Evolutionary conservation across 1,284 basidiomycete species (phyloP).

Genomic region (Ceratobasidium sp.): DNA sequence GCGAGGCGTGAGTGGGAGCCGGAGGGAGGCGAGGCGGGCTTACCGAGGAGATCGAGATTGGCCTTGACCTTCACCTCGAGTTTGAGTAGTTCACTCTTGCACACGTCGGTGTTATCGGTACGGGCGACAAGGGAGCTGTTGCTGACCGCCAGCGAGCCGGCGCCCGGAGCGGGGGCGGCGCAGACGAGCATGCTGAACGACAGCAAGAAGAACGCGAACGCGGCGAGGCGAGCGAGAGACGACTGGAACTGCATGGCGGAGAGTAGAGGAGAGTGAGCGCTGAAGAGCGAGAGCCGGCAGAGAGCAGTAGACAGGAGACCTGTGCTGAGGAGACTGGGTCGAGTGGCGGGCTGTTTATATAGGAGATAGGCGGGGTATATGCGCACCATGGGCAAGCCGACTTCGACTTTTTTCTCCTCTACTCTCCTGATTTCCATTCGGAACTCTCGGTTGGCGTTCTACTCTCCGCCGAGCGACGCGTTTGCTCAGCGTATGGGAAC

Average conservation of each 20-base stretch:
- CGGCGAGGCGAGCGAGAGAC: conserved; percentile 28
- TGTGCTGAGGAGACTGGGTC: conserved; percentile 38
- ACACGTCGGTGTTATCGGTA: conserved; percentile 8
- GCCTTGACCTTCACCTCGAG: conserved; percentile 1
- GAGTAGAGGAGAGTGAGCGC: not conserved
- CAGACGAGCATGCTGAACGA: conserved; percentile 37
- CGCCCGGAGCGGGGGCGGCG: conserved; percentile 21
- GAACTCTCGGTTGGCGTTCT: not conserved
- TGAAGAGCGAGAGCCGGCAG: conserved; percentile 1
- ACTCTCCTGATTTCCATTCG: not conserved
- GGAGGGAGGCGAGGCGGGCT: not conserved
- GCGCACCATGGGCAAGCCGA: conserved; percentile 12
- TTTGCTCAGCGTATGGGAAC: not conserved
- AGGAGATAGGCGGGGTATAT: conserved; percentile 11
- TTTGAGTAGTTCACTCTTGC: not conserved
- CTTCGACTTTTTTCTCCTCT: not conserved
- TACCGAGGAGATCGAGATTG: conserved; percentile 3
- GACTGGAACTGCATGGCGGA: conserved; percentile 38
- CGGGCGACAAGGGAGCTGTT: conserved; percentile 13
- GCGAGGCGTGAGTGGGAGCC: not conserved
- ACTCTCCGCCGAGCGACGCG: not conserved
- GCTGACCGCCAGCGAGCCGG: conserved; percentile 12
- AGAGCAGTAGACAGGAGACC: conserved; percentile 39
- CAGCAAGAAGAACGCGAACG: conserved; percentile 34
- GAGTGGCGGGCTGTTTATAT: conserved; percentile 12